Conservation (phyloP, 1,139 yeast genomes). For the Suhomyces wounanorum region DNA sequence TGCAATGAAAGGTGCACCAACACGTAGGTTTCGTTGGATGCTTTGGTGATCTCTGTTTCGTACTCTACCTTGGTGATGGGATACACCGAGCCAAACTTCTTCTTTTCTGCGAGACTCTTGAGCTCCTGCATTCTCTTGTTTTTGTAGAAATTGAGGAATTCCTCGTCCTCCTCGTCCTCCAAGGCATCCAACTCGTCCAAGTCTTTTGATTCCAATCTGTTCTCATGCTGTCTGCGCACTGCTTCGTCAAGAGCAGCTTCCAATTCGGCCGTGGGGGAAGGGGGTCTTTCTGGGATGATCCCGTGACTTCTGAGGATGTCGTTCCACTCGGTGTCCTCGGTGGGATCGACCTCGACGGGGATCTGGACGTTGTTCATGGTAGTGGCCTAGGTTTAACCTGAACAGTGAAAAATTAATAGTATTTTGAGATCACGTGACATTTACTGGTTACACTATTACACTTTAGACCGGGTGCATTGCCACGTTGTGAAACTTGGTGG, state of each 20-base stretch:
- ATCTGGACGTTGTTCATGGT: conserved; percentile 42
- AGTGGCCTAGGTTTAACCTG: neutral
- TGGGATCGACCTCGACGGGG: conserved; percentile 90
- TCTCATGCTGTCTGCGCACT: conserved; percentile 69
- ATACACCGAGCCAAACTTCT: conserved; percentile 74
- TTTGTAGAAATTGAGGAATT: conserved; percentile 70
- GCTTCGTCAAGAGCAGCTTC: conserved; percentile 91
- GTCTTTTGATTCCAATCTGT: conserved; percentile 71
- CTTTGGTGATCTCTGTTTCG: conserved; percentile 79
- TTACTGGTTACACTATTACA: no score
- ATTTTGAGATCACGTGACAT: no score
- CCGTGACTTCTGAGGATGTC: conserved; percentile 90
- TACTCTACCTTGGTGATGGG: conserved; percentile 88
- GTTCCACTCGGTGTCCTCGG: conserved; percentile 98
- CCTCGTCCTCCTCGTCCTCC: conserved; percentile 80
- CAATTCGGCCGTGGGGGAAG: conserved; percentile 82
- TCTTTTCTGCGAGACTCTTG: conserved; percentile 55
- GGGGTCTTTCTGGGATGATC: conserved; percentile 87
- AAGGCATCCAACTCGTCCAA: conserved; percentile 78
- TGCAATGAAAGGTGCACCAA: conserved; percentile 76
- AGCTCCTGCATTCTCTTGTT: conserved; percentile 76
- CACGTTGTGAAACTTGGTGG: neutral
- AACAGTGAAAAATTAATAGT: neutral
- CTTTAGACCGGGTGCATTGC: neutral
- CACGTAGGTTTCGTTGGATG: conserved; percentile 62